These are phyloP conservation scores for Phytophthora constricta DNA, from an alignment of 352 stramenopile species.

Conservation along the genomic window DNA sequence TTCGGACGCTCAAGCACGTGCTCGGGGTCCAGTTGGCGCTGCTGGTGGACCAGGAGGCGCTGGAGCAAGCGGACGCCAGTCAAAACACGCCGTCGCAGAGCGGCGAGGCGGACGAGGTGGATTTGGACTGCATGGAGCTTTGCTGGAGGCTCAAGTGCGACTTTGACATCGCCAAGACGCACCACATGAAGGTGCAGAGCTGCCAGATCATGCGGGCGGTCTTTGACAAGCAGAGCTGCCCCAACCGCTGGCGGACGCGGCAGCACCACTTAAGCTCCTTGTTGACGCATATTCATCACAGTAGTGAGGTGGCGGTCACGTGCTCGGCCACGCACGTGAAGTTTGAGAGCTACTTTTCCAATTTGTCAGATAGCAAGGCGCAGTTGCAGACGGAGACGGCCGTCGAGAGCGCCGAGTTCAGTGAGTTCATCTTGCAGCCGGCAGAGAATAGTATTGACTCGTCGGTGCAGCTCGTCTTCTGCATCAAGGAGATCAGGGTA, in stretches of 20 bases:
- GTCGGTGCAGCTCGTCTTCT: constrained; percentile 82
- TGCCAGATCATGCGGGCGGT: constrained; percentile 82
- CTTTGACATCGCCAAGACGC: constrained; percentile 89
- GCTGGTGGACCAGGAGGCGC: constrained; percentile 50
- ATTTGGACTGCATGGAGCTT: constrained; percentile 72
- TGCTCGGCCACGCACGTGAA: constrained; percentile 70
- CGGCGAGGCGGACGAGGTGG: constrained; percentile 51
- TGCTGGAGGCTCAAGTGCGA: constrained; percentile 77
- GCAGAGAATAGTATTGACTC: constrained; percentile 44
- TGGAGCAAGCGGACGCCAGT: constrained; percentile 24
- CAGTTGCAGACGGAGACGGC: constrained; percentile 86
- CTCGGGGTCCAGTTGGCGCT: constrained; percentile 74
- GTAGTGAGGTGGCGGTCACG: constrained; percentile 76
- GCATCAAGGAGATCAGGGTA: constrained; percentile 82
- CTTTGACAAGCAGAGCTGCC: constrained; percentile 66
- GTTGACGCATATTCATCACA: constrained; percentile 83
- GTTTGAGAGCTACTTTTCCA: constrained; percentile 83
- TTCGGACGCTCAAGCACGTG: constrained; percentile 86
- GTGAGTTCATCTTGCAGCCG: constrained; percentile 67
- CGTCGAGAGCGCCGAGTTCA: constrained; percentile 81
- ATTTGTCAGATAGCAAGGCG: constrained; percentile 66
- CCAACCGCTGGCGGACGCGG: constrained; percentile 61
- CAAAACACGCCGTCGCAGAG: constrained; percentile 33
- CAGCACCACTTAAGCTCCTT: constrained; percentile 81
- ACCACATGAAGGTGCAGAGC: constrained; percentile 82